Evolutionary conservation across 495 filamentous ascomycete species (phyloP).

Genomic region (Rhizodiscina lignyota): DNA sequence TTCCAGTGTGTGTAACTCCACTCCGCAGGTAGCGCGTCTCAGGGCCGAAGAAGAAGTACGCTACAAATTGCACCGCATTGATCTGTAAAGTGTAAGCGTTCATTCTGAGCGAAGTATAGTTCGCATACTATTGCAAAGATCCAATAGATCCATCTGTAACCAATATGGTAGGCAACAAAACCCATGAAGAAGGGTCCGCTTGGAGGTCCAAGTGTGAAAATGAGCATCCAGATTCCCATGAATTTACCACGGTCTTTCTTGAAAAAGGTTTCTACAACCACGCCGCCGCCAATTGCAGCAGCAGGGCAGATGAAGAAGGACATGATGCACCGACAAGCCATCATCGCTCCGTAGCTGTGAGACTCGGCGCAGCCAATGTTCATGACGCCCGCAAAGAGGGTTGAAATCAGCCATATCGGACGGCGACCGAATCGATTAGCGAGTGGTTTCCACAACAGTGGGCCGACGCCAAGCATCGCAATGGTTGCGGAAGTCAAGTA

Average conservation of each 20-base stretch:
- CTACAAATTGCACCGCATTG: slow-evolving; percentile 34
- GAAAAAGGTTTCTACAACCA: slow-evolving; percentile 5
- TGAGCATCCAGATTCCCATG: slow-evolving; percentile 38
- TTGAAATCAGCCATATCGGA: slow-evolving; percentile 18
- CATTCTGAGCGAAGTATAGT: slow-evolving; percentile 5
- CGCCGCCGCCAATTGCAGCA: slow-evolving; percentile 11
- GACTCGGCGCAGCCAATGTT: slow-evolving; percentile 16
- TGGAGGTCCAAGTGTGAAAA: slow-evolving; percentile 33
- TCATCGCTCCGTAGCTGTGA: slow-evolving; percentile 4
- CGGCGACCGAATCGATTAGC: slow-evolving; percentile 22
- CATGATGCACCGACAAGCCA: slow-evolving; percentile 5
- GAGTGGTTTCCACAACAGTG: slow-evolving; percentile 17
- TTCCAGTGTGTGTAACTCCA: slow-evolving; percentile 11
- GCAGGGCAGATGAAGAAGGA: slow-evolving; percentile 4
- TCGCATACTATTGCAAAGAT: slow-evolving; percentile 26
- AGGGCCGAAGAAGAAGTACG: slow-evolving; percentile 37
- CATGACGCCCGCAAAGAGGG: slow-evolving; percentile 18
- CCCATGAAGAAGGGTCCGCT: slow-evolving; percentile 14
- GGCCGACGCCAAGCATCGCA: slow-evolving; percentile 14
- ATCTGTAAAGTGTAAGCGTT: slow-evolving; percentile 22
- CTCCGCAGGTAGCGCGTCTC: slow-evolving; percentile 41
- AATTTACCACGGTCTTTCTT: slow-evolving; percentile 19
- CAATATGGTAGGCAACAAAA: slow-evolving; percentile 13
- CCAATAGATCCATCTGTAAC: slow-evolving; percentile 18
- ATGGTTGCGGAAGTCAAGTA: slow-evolving; percentile 13